Evolutionary conservation across 768 basidiomycete species (phyloP).

Genomic region (Agrocybe praecox): DNA sequence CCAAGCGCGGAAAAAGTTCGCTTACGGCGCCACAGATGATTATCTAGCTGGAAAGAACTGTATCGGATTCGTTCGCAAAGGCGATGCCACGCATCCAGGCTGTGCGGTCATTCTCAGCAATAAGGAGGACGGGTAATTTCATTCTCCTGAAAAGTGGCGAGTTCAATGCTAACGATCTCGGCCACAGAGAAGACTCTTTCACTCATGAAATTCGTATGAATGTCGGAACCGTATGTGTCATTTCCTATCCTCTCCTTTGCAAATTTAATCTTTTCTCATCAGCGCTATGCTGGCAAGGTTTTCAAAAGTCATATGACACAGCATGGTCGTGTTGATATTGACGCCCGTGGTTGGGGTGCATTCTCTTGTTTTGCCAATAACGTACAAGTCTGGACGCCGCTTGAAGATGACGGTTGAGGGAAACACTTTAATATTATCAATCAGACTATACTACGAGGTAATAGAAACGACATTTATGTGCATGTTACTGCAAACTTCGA

Average conservation of each 20-base stretch:
- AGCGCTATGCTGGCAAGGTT: constrained; percentile 38
- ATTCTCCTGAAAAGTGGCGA: neutral
- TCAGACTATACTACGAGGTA: too few relatives aligned
- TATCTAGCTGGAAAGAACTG: constrained; percentile 56
- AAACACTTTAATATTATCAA: too few relatives aligned
- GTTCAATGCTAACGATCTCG: neutral
- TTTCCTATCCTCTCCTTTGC: constrained; percentile 3
- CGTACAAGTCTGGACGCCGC: constrained; percentile 62
- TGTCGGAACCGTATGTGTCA: constrained; percentile 56
- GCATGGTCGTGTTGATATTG: constrained; percentile 45
- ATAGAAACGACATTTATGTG: too few relatives aligned
- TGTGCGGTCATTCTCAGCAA: constrained; percentile 79
- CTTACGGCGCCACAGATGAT: constrained; percentile 66
- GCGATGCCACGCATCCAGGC: constrained; percentile 53
- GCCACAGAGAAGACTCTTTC: constrained; percentile 29
- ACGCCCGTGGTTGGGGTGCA: constrained; percentile 61
- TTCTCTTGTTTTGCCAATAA: constrained; percentile 61
- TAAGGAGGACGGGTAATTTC: constrained; percentile 38
- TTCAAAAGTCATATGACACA: constrained; percentile 54
- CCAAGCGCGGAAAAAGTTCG: constrained; percentile 61
- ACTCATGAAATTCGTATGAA: constrained; percentile 63
- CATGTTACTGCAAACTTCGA: too few relatives aligned
- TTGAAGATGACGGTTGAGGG: constrained; percentile 12
- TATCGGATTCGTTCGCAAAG: constrained; percentile 77
- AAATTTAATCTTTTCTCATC: neutral